Evolutionary conservation across 2,329 filamentous ascomycete genomes (phyloP).

Genomic region (Trichoderma sp.): DNA sequence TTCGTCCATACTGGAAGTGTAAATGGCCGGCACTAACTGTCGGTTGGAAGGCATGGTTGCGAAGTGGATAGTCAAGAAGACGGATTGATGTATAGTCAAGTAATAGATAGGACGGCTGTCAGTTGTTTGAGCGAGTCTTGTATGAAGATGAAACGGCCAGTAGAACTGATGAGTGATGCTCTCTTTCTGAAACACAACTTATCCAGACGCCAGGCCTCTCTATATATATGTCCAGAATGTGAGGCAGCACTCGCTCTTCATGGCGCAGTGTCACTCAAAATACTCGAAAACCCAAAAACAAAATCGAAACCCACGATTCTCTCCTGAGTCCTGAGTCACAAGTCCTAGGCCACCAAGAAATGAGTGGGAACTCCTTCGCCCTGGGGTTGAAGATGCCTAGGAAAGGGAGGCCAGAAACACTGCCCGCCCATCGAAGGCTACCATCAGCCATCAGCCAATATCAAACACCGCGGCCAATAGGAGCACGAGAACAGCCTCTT

Average conservation of each 20-base stretch:
- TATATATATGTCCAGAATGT: not conserved
- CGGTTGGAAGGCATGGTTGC: conserved; percentile 13
- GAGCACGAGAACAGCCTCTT: not conserved
- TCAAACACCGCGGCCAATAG: not conserved
- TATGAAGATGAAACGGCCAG: not conserved
- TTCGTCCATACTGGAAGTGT: not conserved
- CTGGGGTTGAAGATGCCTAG: conserved; percentile 4
- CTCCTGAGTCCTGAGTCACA: conserved; percentile 25
- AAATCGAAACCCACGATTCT: not conserved
- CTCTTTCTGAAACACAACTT: not conserved
- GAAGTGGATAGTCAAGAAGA: not conserved
- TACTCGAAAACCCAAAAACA: not conserved
- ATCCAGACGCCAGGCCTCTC: not conserved
- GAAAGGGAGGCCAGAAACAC: not conserved
- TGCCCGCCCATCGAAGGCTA: conserved; percentile 19
- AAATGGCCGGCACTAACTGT: not conserved
- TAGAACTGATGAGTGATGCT: conserved; percentile 1
- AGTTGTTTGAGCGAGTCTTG: not conserved
- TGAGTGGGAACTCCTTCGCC: not conserved
- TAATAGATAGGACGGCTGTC: not conserved
- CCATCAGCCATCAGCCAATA: conserved; percentile 3
- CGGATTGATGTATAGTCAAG: not conserved
- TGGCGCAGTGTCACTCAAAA: not conserved
- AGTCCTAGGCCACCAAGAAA: not conserved
- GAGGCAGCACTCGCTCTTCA: not conserved